Base-by-base conservation (phyloP, 805 yeast genomes). In the Saturnispora galanensis region DNA sequence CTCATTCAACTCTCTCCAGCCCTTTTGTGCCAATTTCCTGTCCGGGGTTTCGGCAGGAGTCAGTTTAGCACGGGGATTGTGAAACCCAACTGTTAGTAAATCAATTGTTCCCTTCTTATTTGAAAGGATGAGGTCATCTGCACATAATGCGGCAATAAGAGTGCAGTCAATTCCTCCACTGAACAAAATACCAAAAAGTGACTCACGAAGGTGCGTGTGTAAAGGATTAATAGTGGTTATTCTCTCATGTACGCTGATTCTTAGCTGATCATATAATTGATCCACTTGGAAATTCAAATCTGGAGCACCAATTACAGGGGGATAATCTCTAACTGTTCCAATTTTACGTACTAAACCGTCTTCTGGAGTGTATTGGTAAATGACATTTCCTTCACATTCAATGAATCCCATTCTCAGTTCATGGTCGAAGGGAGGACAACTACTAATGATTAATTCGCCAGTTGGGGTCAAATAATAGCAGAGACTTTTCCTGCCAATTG, bases 131-230 rank as follows among this genome's bases (percentile, higher is more conserved):
- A 21, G 26, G 8, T 21, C 26, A 5, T 46, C 63, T 4, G 61
- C 74, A 38, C 69, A 62, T 3, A 81, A 40, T 0, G 79, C 76
- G 0, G 94, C 88, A 18, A 93, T 56, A 0, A 90, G 63, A 0
- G 97, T 81, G 60, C 98, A 93, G 57, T 93, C 99, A 4, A 93
- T 67, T 0, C 99, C 99, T 2, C 99, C 99, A 37, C 96, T 86
- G 57, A 89, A 93, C 30, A 93, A 62, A 0, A 93, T 67, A 0
- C 84, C 83, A 36, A 80, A 62, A 5, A 62, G 60, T 1, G 67
- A 59, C 7, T 29, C 34, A 9, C 40, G 36, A 36, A 60, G 60
- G 0, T 58, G 50, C 10, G 59, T 49, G 46, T 70, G 73, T 2
- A 74, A 45, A 2, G 93, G 89, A 47, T 71, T 72, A 5, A 84